Base-by-base conservation (phyloP, 495 filamentous ascomycete genomes). In the Staphylotrichum longicolle region DNA sequence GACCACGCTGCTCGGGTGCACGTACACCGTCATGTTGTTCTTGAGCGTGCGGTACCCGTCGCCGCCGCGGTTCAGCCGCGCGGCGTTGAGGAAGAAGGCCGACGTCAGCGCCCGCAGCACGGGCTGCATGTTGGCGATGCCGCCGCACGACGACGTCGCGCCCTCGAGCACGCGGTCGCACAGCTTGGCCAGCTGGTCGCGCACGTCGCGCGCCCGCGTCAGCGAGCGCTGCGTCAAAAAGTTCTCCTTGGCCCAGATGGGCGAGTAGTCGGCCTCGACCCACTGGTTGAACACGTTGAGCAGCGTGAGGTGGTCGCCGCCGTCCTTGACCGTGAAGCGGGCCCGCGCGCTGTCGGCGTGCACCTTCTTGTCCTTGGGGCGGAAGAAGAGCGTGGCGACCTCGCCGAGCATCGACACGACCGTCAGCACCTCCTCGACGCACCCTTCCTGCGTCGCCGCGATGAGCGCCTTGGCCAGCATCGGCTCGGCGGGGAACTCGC, bases 201-300 rank as follows among this genome's bases (percentile, higher is more conserved):
- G 89, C 14, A 98, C 92, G 67, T 97, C 92, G 49, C 94, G 86
- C 0, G 91, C 94, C 11, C 94, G 86, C 0, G 86, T 91, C 3
- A 98, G 82, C 37, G 85, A 87, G 20, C 92, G 87, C 68, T 95
- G 91, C 69, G 97, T 92, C 30, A 98, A 75, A 74, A 96, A 98
- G 74, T 97, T 98, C 75, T 97, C 93, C 54, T 87, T 85, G 4
- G 90, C 82, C 93, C 93, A 98, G 51, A 95, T 86, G 59, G 86
- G 86, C 63, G 82, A 87, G 78, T 93, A 98, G 74, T 98, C 93
- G 20, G 84, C 85, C 66, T 98, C 95, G 27, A 95, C 89, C 91
- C 92, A 98, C 74, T 96, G 89, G 72, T 96, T 96, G 88, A 87
- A 98, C 70, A 98, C 88, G 67, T 96, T 96, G n/a, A 98, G 83